Percentiles rank a stretch among this genome's conserved stretches.
phyloP scores from a whole-genome alignment of 176 grass and related monocot species.

The Hordeum vulgare region MorexV3_pseudomolecules_assembly NC_058523.1:67995399-67995898 shows the following conservation, averaged over 20 bases:
- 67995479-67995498: not conserved
- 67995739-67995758: not conserved
- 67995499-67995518: not conserved
- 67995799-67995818: not conserved
- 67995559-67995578: not conserved
- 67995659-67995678: not conserved
- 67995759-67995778: not conserved
- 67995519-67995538: conserved; percentile 1
- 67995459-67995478: not conserved
- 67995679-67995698: not conserved
- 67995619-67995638: not conserved
- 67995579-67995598: not conserved
- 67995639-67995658: not conserved
- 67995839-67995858: not conserved
- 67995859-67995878: not conserved
- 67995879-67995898: not conserved
- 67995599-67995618: not conserved
- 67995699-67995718: not conserved
- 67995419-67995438: not conserved
- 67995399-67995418: conserved; percentile 7
- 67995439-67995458: not conserved
- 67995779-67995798: not conserved
- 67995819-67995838: not conserved
- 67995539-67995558: not conserved
- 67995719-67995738: not conserved